Base-by-base conservation (phyloP, 768 basidiomycete genomes). In the Hericium coralloides region DNA sequence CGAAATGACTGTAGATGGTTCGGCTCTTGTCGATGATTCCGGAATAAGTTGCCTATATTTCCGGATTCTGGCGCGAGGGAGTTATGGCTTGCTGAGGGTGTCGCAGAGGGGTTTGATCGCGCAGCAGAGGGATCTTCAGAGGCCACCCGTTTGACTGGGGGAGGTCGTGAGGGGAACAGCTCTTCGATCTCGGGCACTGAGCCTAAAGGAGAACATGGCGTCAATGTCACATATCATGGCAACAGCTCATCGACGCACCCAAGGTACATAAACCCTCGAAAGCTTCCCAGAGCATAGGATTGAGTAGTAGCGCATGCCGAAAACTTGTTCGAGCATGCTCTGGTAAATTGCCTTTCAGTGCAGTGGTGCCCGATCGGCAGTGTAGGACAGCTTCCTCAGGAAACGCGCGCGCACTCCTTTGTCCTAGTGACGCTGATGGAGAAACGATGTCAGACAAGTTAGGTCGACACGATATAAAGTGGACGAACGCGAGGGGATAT, bases 221-320 rank as follows among this genome's bases (percentile, higher is more conserved):
- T 60, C 58, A 62, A 58, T 56, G 52, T 26, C 23, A 49, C 26
- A n/a, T 56, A 25, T 38, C 48, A 45, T 38, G 8, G 18, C 4
- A 31, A 31, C 31, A 31, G 31, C 31, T 52, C 56, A 37, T 38
- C 55, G 38, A 72, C 76, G 53, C 64, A 88, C 94, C 93, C 48
- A 91, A 72, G 31, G 78, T 71, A 68, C 93, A 95, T 37, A 97
- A 69, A 0, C 90, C 92, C 66, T 93, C 90, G 64, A 93, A 89
- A 4, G 93, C 93, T 68, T 97, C 93, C 92, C 92, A 95, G 55
- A 94, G 71, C 67, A 90, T 80, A 36, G 91, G 89, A 66, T 92
- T 85, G 49, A 84, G 67, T 14, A 74, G 68, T 59, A 97, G 75
- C 25, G 92, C 88, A 58, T 84, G 80, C 49, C 77, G 77, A 69